A percentile compares a stretch with the other conserved stretches of the same genome.
These are phyloP conservation scores for Aspergillus taichungensis DNA, from an alignment of 495 filamentous ascomycete genomes.

Conservation along the genomic window DNA sequence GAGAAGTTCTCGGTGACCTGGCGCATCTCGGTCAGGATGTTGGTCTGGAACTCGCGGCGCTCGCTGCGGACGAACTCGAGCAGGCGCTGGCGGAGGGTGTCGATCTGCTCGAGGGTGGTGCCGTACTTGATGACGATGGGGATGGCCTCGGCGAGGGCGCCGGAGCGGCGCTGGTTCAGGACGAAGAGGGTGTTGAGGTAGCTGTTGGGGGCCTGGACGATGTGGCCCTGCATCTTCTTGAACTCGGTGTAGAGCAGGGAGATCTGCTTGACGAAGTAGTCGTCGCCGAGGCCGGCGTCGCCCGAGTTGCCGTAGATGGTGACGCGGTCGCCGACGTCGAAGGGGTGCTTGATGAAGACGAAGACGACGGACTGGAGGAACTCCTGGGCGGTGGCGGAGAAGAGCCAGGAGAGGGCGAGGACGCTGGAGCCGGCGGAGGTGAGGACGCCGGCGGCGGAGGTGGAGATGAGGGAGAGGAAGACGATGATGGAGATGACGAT, in stretches of 20 bases:
- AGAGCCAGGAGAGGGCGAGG: conserved; percentile 83
- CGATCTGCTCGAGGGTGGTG: conserved; percentile 78
- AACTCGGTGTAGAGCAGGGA: conserved; percentile 94
- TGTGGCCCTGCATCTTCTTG: conserved; percentile 95
- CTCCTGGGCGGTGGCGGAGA: conserved; percentile 87
- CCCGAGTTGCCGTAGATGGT: conserved; percentile 89
- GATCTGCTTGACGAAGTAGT: conserved; percentile 94
- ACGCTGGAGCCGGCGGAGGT: conserved; percentile 80
- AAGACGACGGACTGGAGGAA: conserved; percentile 89
- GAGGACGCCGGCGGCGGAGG: conserved; percentile 75
- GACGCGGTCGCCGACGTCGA: conserved; percentile 92
- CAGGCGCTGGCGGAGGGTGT: conserved; percentile 72
- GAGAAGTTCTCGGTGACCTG: conserved; percentile 56
- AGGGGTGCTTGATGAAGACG: conserved; percentile 96
- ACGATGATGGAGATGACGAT: conserved; percentile 70
- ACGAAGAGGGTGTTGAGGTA: conserved; percentile 90
- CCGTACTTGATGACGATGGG: conserved; percentile 82
- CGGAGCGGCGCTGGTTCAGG: conserved; percentile 85
- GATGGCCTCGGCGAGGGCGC: conserved; percentile 79
- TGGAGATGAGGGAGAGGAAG: conserved; percentile 81
- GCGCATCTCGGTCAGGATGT: conserved; percentile 82
- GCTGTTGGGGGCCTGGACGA: conserved; percentile 93
- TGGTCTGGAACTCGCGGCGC: conserved; percentile 84
- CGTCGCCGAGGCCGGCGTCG: conserved; percentile 64
- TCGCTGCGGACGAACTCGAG: conserved; percentile 77